phyloP scores from a whole-genome alignment of 805 yeast genomes.

The Saccharomycopsis javanensis region DNA sequence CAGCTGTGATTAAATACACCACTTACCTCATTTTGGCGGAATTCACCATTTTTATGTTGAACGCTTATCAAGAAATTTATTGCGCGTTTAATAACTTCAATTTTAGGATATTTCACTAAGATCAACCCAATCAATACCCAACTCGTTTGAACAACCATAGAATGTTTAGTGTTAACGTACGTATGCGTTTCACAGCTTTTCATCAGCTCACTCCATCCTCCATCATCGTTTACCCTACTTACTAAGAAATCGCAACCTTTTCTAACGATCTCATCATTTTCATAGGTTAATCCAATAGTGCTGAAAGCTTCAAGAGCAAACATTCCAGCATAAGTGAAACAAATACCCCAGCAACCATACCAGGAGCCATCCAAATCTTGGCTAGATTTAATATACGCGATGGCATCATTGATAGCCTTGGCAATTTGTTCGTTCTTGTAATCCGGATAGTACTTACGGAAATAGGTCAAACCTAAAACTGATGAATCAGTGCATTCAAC shows the following conservation, averaged over 20 bases:
- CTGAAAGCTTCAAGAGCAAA: constrained; percentile 90
- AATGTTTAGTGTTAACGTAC: constrained; percentile 53
- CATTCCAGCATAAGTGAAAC: constrained; percentile 94
- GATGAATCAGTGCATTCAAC: constrained; percentile 97
- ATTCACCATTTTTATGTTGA: constrained; percentile 72
- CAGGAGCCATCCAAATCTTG: constrained; percentile 85
- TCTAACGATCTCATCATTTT: constrained; percentile 49
- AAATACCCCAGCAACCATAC: constrained; percentile 99
- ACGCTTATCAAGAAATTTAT: constrained; percentile 50
- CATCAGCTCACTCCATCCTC: constrained; percentile 98
- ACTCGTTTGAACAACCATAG: constrained; percentile 80
- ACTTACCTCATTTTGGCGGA: constrained; percentile 76
- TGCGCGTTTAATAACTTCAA: constrained; percentile 51
- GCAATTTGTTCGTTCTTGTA: constrained; percentile 61
- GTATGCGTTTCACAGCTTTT: constrained; percentile 74
- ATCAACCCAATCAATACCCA: constrained; percentile 85
- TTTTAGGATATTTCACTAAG: constrained; percentile 71
- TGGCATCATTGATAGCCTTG: constrained; percentile 63
- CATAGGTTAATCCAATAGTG: constrained; percentile 55
- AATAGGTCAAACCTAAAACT: constrained; percentile 78
- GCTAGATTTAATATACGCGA: constrained; percentile 54
- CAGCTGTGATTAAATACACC: constrained; percentile 94
- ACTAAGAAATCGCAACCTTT: constrained; percentile 82
- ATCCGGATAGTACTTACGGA: constrained; percentile 45
- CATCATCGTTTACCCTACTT: constrained; percentile 68